phyloP scores from a whole-genome alignment of 768 basidiomycete species.

The Naganishia vaughanmartiniae region DNA sequence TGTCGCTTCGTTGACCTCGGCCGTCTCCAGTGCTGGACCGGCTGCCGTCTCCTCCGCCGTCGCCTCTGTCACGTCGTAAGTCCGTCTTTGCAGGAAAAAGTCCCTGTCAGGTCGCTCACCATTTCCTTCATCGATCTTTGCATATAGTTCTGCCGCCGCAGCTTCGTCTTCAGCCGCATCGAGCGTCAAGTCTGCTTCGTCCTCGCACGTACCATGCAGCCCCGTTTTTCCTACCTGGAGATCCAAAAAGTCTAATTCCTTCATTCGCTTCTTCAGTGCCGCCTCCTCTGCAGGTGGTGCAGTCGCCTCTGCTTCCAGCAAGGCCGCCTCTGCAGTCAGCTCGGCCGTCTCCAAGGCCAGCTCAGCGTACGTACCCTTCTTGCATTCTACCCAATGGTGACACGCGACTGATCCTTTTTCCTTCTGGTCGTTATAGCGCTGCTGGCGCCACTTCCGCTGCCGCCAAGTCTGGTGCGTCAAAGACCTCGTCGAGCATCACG shows the following conservation, averaged over 20 bases:
- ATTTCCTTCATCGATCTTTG: background rate
- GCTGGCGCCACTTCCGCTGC: constrained; percentile 20
- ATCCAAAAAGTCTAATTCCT: background rate
- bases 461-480: constrained; percentile 21
- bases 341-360: background rate
- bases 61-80: background rate
- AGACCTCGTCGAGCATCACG: constrained; percentile 16
- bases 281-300: background rate
- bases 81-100: too few relatives aligned
- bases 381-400: too few relatives aligned
- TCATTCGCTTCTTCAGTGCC: background rate
- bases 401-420: background rate
- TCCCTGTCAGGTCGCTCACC: too few relatives aligned
- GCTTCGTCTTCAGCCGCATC: background rate
- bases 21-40: background rate
- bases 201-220: background rate
- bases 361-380: too few relatives aligned
- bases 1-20: constrained; percentile 34
- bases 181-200: constrained; percentile 16
- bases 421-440: constrained; percentile 24
- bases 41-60: background rate
- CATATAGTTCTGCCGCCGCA: background rate
- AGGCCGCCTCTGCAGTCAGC: background rate
- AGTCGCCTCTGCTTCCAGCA: background rate
- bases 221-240: too few relatives aligned